Evolutionary conservation across 495 filamentous ascomycete species (phyloP).

Genomic region (Aspergillus sparsus): DNA sequence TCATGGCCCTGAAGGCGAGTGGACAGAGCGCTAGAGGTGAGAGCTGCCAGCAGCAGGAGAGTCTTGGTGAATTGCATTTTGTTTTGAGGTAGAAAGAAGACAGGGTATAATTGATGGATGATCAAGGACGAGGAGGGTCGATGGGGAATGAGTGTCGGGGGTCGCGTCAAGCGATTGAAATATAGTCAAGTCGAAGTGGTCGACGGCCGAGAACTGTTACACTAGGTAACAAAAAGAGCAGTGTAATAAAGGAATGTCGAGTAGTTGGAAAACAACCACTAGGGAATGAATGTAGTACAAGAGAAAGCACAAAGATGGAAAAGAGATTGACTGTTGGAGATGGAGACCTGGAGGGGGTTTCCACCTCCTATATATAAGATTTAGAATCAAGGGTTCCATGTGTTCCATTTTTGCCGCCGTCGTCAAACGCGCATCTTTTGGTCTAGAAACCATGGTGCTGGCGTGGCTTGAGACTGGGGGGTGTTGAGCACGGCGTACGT

Average conservation of each 20-base stretch:
- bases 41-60: slow-evolving; percentile 40
- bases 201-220: slow-evolving; percentile 7
- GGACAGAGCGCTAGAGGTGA: slow-evolving; percentile 33
- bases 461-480: too few relatives aligned
- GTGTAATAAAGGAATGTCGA: slow-evolving; percentile 12
- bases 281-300: not conserved
- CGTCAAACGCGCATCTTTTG: too few relatives aligned
- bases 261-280: slow-evolving; percentile 12
- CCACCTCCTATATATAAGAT: too few relatives aligned
- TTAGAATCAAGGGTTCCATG: too few relatives aligned
- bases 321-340: not conserved
- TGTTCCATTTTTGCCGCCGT: too few relatives aligned
- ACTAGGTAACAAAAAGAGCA: slow-evolving; percentile 12
- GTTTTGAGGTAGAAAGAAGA: not conserved
- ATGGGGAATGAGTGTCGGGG: slow-evolving; percentile 10
- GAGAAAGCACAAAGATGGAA: not conserved
- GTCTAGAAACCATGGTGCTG: too few relatives aligned
- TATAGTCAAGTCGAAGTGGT: not conserved
- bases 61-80: slow-evolving; percentile 43
- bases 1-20: slow-evolving; percentile 23
- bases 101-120: not conserved
- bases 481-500: too few relatives aligned
- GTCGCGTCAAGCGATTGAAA: slow-evolving; percentile 15
- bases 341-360: not conserved
- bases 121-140: not conserved